Evolutionary conservation across 2,329 filamentous ascomycete species (phyloP).

Genomic region (Juglanconis oblonga): DNA sequence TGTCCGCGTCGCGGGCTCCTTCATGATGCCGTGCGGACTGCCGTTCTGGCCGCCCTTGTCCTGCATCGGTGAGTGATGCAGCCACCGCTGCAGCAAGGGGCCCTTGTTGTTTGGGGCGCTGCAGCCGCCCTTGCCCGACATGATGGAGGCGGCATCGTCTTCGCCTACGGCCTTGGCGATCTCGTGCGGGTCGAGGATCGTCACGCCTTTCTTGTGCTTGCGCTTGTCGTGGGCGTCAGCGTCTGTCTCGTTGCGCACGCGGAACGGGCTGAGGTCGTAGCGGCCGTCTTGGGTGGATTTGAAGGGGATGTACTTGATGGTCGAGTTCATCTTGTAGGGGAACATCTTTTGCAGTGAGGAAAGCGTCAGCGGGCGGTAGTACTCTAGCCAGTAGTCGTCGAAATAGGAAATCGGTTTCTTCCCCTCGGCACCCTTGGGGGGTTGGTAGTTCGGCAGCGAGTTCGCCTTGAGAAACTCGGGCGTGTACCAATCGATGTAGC

Average conservation of each 20-base stretch:
- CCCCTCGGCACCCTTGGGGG: conserved; percentile 31
- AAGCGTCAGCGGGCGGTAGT: conserved; percentile 83
- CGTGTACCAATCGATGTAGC: conserved; percentile 90
- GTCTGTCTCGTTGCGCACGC: conserved; percentile 60
- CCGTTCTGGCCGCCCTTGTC: conserved; percentile 25
- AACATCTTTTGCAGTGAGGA: conserved; percentile 93
- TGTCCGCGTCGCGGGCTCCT: conserved; percentile 35
- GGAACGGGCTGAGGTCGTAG: conserved; percentile 86
- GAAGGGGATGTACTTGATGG: conserved; percentile 76
- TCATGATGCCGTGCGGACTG: conserved; percentile 53
- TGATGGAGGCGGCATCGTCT: conserved; percentile 38
- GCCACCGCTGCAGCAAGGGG: conserved; percentile 60
- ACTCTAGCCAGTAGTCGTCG: conserved; percentile 97
- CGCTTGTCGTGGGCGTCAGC: conserved; percentile 60
- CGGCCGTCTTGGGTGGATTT: conserved; percentile 68
- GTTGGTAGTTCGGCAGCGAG: conserved; percentile 48
- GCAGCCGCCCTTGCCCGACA: conserved; percentile 31
- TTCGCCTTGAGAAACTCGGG: conserved; percentile 66
- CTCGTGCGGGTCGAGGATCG: conserved; percentile 61
- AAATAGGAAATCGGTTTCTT: conserved; percentile 57
- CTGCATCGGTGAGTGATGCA: conserved; percentile 45
- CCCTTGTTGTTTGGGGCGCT: conserved; percentile 37
- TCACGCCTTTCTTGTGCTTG: conserved; percentile 64
- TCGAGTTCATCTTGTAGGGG: conserved; percentile 87
- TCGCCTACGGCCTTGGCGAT: conserved; percentile 31